These are phyloP conservation scores for Epichloe gansuensis DNA, from an alignment of 2,329 filamentous ascomycete genomes.

Conservation along the genomic window DNA sequence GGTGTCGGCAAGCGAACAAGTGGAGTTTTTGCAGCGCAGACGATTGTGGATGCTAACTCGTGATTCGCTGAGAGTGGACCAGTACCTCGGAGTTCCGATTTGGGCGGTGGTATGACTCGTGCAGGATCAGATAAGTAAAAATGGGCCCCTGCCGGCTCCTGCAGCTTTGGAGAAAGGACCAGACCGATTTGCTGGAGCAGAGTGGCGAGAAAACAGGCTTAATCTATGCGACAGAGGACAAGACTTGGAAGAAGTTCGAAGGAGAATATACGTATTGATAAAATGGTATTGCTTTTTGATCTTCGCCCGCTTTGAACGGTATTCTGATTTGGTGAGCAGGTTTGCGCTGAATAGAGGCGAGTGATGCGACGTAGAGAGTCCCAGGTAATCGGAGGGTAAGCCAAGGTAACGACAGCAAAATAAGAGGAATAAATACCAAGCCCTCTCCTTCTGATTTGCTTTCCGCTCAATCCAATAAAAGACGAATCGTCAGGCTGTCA, in stretches of 20 bases:
- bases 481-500: not conserved
- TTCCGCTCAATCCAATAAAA: not conserved
- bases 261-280: not conserved
- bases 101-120: conserved; percentile 1
- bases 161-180: not conserved
- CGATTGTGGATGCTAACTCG: not conserved
- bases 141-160: not conserved
- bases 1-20: conserved; percentile 7
- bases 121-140: conserved; percentile 7
- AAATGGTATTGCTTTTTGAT: not conserved
- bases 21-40: conserved; percentile 8
- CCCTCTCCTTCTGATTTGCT: not conserved
- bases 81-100: conserved; percentile 18
- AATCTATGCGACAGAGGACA: too few species aligned
- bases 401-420: not conserved
- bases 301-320: not conserved
- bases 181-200: not conserved
- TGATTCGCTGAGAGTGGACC: conserved; percentile 6
- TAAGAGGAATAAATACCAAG: not conserved
- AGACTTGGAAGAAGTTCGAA: not conserved
- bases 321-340: not conserved
- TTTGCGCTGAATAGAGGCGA: not conserved
- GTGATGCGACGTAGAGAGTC: not conserved
- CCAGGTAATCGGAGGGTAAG: not conserved
- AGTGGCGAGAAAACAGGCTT: not conserved